These are phyloP conservation scores for Larix sibirica DNA, from an alignment of 83 land plant species.

Conservation along the genomic window DNA sequence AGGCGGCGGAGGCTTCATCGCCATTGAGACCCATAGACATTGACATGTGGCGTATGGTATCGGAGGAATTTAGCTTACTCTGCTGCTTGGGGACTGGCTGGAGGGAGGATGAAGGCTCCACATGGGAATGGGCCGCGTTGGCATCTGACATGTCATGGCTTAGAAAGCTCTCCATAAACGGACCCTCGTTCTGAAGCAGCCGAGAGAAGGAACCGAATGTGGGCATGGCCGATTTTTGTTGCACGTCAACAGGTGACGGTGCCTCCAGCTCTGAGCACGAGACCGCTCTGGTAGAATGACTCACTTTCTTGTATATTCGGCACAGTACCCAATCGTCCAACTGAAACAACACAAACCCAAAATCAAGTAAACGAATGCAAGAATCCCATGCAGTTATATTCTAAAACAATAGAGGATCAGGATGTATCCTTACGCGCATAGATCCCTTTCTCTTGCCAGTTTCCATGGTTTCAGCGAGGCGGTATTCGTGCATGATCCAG, in stretches of 20 bases:
- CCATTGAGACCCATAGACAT: not conserved
- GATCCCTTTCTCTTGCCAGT: not conserved
- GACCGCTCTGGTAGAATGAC: not conserved
- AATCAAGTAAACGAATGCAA: too few relatives aligned
- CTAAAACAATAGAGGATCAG: too few relatives aligned
- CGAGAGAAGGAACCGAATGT: not conserved
- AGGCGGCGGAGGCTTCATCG: not conserved
- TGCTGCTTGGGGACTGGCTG: too few relatives aligned
- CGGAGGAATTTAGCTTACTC: not conserved
- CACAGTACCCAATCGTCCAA: not conserved
- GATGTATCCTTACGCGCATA: not conserved
- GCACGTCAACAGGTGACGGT: not conserved
- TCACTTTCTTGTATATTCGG: not conserved
- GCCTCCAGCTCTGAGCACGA: not conserved
- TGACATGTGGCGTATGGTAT: not conserved
- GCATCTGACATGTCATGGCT: not conserved
- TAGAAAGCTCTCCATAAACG: too few relatives aligned
- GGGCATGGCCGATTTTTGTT: not conserved
- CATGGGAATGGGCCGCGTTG: not conserved
- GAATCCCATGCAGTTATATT: too few relatives aligned
- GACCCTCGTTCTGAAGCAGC: not conserved
- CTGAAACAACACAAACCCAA: not conserved
- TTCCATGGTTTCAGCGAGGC: not conserved
- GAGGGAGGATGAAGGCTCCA: too few relatives aligned
- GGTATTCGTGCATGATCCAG: slow-evolving; percentile 11